These are phyloP conservation scores for Penicillium sp. DNA, from an alignment of 2,329 filamentous ascomycete species.

Conservation along the genomic window DNA sequence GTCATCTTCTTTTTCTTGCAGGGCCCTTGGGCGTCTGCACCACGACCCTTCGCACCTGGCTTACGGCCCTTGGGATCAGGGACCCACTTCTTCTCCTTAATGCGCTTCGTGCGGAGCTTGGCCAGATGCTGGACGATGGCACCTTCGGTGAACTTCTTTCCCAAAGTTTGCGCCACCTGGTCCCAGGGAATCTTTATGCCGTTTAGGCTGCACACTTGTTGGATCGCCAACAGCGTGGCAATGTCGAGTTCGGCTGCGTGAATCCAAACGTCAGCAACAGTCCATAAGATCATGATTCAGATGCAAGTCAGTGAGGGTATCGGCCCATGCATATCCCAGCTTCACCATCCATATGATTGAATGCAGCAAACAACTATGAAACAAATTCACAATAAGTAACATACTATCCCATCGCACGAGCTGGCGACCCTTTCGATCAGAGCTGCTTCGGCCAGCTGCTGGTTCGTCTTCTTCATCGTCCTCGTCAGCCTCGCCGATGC, in stretches of 20 bases:
- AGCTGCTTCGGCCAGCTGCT: neutral
- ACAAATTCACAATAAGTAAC: constrained; percentile 4
- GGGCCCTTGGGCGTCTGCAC: too few species aligned
- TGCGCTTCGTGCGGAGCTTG: constrained; percentile 44
- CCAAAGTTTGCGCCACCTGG: constrained; percentile 43
- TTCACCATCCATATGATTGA: neutral
- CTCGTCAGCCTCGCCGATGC: neutral
- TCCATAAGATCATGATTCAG: neutral
- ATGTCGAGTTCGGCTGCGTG: constrained; percentile 45
- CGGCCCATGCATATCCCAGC: neutral
- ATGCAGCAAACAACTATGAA: neutral
- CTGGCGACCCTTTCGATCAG: constrained; percentile 28
- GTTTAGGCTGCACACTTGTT: constrained; percentile 42
- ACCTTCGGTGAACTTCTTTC: constrained; percentile 43
- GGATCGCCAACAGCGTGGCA: constrained; percentile 44
- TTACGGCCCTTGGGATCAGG: constrained; percentile 21
- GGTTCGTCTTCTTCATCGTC: neutral
- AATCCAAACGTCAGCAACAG: constrained; percentile 14
- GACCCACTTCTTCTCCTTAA: constrained; percentile 33
- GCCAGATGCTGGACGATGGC: constrained; percentile 51
- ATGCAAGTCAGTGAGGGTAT: neutral
- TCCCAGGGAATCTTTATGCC: constrained; percentile 47
- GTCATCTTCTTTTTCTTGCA: neutral
- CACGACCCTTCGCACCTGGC: constrained; percentile 39
- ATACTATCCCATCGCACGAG: constrained; percentile 49